Base-by-base conservation (phyloP, 257 asterid genomes). In the Lantana camara region DNA sequence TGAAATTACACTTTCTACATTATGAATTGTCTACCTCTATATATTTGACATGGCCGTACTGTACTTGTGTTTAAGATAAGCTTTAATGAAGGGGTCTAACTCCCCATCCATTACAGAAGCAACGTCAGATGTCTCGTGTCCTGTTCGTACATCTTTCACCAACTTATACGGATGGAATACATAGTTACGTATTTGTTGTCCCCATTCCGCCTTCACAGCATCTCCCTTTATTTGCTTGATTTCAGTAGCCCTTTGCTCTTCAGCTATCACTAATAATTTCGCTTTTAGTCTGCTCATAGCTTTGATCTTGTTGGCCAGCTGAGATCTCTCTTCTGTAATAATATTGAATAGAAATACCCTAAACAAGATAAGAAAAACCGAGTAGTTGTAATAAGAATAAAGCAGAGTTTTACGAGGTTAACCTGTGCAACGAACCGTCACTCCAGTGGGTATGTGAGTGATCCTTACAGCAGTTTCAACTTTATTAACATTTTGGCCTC, bases 401-500 rank as follows among this genome's bases (percentile, higher is more conserved):
- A 12, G 48, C 52, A 71, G 12, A 55, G 53, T 19, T 27, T 4
- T 29, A 29, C 4, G 67, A 74, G 68, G 64, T 52, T 71, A 70
- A 86, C 98, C 97, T 82, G 99, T 85, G 79, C 97, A 93, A 44
- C 94, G 91, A 40, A 93, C 79, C 17, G 97, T 42, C 10, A 93
- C 95, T 32, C 99, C 97, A 11, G 99, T 90, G 35, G 97, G 99
- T 50, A 88, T 68, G 72, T 93, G 99, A 46, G 97, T 90, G 35
- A 94, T 94, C 24, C 99, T 90, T 11, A 93, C 99, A 1, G 95
- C 99, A 78, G 93, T 85, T 83, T 94, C 97, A 16, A 94, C 95
- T 78, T 93, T 93, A 60, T 93, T 93, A 23, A 94, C 99, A 73
- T 94, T 94, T 77, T 94, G 99, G 59, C 99, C 99, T 19, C 97